These are phyloP conservation scores for Periconia sp. DNA, from an alignment of 2,329 filamentous ascomycete genomes.

Conservation along the genomic window DNA sequence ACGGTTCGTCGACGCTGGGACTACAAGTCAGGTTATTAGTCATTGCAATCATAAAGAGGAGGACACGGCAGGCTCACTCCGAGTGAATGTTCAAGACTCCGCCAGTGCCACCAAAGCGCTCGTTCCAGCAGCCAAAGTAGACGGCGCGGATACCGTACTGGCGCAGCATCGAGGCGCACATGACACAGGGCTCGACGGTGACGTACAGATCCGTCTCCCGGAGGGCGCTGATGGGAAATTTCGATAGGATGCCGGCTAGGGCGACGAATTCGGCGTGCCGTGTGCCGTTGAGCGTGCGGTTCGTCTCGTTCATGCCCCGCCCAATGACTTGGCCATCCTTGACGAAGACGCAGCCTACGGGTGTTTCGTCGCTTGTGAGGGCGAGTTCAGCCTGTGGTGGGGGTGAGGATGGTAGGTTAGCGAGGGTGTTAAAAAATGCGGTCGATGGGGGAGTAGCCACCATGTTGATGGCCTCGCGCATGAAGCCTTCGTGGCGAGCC, in stretches of 20 bases:
- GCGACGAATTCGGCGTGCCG: slow-evolving; percentile 95
- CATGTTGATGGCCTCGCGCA: slow-evolving; percentile 85
- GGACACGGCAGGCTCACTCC: slow-evolving; percentile 52
- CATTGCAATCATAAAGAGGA: neutral
- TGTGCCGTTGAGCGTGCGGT: slow-evolving; percentile 62
- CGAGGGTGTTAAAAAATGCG: slow-evolving; percentile 7
- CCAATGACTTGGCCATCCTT: slow-evolving; percentile 78
- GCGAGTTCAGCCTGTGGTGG: slow-evolving; percentile 74
- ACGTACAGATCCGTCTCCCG: slow-evolving; percentile 83
- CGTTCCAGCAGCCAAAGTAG: slow-evolving; percentile 93
- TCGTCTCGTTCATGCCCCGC: slow-evolving; percentile 95
- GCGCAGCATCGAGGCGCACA: slow-evolving; percentile 91
- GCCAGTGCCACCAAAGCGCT: slow-evolving; percentile 94
- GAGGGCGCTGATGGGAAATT: slow-evolving; percentile 69
- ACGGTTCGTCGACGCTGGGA: slow-evolving; percentile 74
- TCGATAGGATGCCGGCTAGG: slow-evolving; percentile 65
- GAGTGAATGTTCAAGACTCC: slow-evolving; percentile 86
- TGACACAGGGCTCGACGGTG: slow-evolving; percentile 97
- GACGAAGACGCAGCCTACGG: slow-evolving; percentile 94
- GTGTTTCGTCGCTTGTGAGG: slow-evolving; percentile 81
- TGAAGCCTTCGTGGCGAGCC: slow-evolving; percentile 65
- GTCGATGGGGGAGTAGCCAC: slow-evolving; percentile 48
- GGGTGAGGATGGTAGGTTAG: slow-evolving; percentile 17
- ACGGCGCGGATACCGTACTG: slow-evolving; percentile 88
- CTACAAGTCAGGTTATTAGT: slow-evolving; percentile 17